Percentiles rank a stretch among this genome's conserved stretches.
These are phyloP conservation scores for Trichosporon coremiiforme DNA, from an alignment of 1,284 basidiomycete genomes.

Conservation along the genomic window DNA sequence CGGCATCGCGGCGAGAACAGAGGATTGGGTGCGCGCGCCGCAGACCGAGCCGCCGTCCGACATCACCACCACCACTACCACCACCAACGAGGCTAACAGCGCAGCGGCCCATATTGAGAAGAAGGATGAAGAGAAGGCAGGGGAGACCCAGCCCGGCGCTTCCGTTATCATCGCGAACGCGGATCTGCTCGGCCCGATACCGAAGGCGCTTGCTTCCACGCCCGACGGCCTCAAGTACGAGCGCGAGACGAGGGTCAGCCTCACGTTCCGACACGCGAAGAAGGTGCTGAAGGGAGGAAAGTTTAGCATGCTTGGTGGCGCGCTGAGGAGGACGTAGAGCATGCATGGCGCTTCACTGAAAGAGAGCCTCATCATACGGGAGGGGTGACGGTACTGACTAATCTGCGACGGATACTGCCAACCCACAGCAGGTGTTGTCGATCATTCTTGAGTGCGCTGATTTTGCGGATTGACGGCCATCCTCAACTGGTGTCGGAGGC, in stretches of 20 bases:
- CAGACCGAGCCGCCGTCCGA: slow-evolving; percentile 24
- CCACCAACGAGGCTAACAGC: slow-evolving; percentile 16
- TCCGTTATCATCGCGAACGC: slow-evolving; percentile 63
- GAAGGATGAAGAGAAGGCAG: neutral
- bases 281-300: slow-evolving; percentile 60
- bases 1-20: slow-evolving; percentile 65
- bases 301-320: slow-evolving; percentile 28
- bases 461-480: no score
- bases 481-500: no score
- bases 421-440: no score
- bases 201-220: slow-evolving; percentile 55
- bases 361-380: no score
- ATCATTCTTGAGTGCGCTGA: no score
- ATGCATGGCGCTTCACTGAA: neutral
- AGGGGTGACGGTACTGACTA: no score
- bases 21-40: slow-evolving; percentile 56
- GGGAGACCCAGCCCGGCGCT: slow-evolving; percentile 10
- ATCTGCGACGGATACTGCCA: no score
- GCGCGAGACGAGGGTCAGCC: slow-evolving; percentile 69
- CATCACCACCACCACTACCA: no score
- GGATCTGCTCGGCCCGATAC: slow-evolving; percentile 59
- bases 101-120: neutral
- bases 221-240: slow-evolving; percentile 59
- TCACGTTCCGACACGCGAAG: slow-evolving; percentile 83
- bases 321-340: slow-evolving; percentile 23